phyloP scores from a whole-genome alignment of 2,329 filamentous ascomycete species.

The Talaromyces rugulosus region DNA sequence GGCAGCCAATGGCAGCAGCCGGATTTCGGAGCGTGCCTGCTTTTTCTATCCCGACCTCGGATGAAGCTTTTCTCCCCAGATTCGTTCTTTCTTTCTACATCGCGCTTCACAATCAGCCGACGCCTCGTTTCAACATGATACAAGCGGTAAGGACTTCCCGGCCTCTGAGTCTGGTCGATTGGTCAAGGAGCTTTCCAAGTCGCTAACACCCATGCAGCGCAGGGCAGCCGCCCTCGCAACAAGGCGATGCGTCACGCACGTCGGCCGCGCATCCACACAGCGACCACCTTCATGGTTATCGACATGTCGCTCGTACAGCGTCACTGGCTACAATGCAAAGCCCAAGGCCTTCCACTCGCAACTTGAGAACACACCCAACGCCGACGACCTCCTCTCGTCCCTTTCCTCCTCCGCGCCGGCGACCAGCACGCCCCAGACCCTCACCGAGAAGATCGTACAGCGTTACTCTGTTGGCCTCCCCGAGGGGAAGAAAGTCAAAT shows the following conservation, averaged over 20 bases:
- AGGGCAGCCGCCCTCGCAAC: neutral
- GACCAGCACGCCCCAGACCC: conserved; percentile 60
- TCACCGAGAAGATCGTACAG: conserved; percentile 93
- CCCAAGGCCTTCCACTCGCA: neutral
- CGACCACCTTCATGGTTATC: neutral
- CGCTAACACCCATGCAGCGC: neutral
- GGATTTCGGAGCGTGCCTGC: neutral
- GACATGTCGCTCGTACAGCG: neutral
- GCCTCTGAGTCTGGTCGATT: neutral
- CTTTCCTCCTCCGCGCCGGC: conserved; percentile 64
- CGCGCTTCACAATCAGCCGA: neutral
- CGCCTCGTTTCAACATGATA: neutral
- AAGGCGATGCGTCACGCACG: neutral
- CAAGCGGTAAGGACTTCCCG: neutral
- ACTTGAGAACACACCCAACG: neutral
- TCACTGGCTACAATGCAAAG: neutral
- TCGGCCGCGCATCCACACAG: neutral
- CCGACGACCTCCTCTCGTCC: conserved; percentile 1
- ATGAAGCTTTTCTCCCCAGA: neutral
- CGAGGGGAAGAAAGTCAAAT: conserved; percentile 67
- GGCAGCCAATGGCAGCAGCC: neutral
- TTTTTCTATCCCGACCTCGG: neutral
- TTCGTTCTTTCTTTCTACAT: neutral
- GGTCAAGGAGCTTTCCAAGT: neutral
- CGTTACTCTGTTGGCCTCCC: conserved; percentile 71